Evolutionary conservation across 352 stramenopile species (phyloP), one percentile per base, ranked within the genome.

Genomic region (Phytophthora pluvialis): DNA sequence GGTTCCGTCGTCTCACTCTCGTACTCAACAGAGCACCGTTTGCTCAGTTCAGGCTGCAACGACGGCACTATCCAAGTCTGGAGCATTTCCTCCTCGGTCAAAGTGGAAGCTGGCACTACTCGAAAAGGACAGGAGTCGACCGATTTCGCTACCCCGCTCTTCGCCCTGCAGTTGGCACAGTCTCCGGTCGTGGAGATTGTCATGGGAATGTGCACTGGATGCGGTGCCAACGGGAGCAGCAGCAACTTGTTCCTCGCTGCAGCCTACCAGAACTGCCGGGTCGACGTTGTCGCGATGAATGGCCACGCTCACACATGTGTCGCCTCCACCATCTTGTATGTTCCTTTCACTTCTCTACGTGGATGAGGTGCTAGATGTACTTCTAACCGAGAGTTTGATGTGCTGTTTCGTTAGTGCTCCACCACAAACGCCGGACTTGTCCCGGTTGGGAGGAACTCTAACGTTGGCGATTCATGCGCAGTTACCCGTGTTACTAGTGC

Each of bases 41-140:
- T 88, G n/a, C 69, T 95, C 10, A 81, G 63, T 8, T 90, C 73
- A 2, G 86, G 86, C 5, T 83, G 75, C 7, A 84, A 77, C 3
- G 86, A 95, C 50, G 86, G 86, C 44, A 79, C 67, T 13, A 69
- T 92, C 25, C 81, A 89, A 54, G 66, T 93, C 15, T 93, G 77
- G 78, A 64, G 54, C 6, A 89, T 90, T 35, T 72, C 56, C 3
- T 80, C 56, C 2, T 80, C 81, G 4, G 72, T 80, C 38, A 81
- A 89, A 40, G 44, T 70, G 16, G 81, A 86, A 3, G 58, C 53
- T 45, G 64, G 53, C 1, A 40, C 11, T 26, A 28, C 40, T 21
- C 51, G 53, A 25, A 71, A 67, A 13, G 60, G 65, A 3, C 58
- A 75, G 8, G 70, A 76, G 5, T 45, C 48, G 5, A 73, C 53